phyloP scores from a whole-genome alignment of 1,139 yeast genomes.

The Magnusiomyces suaveolens region DNA sequence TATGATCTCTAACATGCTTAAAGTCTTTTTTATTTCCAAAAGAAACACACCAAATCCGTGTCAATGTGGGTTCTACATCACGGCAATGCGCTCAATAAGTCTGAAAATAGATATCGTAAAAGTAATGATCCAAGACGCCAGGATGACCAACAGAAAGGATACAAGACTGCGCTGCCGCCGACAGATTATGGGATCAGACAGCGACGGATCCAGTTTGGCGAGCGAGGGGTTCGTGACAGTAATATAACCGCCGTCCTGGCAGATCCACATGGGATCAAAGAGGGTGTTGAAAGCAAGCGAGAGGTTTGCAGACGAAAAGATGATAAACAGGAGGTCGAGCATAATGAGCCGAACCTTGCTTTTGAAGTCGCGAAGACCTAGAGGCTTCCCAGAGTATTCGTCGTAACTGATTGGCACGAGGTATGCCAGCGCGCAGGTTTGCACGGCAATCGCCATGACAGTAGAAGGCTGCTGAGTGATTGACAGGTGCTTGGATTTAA shows the following conservation, averaged over 20 bases:
- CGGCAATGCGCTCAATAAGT: slow-evolving; percentile 60
- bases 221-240: background rate
- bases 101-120: slow-evolving; percentile 76
- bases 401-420: slow-evolving; percentile 76
- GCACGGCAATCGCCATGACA: slow-evolving; percentile 82
- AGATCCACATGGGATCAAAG: slow-evolving; percentile 44
- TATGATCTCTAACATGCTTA: too few species aligned
- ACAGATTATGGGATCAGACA: slow-evolving; percentile 44
- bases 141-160: slow-evolving; percentile 63
- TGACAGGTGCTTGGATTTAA: slow-evolving; percentile 31
- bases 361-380: slow-evolving; percentile 76
- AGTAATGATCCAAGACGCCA: slow-evolving; percentile 76
- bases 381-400: slow-evolving; percentile 84
- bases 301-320: slow-evolving; percentile 85
- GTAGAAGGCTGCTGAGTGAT: slow-evolving; percentile 79
- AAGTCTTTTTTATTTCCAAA: too few species aligned
- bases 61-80: background rate
- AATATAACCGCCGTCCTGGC: background rate
- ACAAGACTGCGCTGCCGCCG: slow-evolving; percentile 72
- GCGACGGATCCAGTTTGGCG: slow-evolving; percentile 14
- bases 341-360: slow-evolving; percentile 69
- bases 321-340: slow-evolving; percentile 76
- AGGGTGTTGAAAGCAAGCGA: slow-evolving; percentile 78
- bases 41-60: too few species aligned
- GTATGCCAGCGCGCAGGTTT: slow-evolving; percentile 67